Conservation (phyloP, 73 alveolate species). For the Stentor roeselii region DNA sequence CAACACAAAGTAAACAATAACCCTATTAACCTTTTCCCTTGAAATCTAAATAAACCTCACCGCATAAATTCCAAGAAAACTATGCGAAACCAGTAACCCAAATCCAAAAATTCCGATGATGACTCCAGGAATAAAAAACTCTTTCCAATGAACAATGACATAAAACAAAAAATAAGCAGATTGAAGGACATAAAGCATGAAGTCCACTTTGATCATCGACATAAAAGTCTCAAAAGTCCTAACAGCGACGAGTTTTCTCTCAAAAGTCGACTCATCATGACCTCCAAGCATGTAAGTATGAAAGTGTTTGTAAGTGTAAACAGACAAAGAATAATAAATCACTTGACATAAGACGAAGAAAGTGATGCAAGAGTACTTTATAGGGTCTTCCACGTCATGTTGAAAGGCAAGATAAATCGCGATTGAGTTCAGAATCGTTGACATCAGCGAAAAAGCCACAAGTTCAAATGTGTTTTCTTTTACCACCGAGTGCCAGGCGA, state of each 20-base stretch:
- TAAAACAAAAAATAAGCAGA: neutral
- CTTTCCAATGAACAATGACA: neutral
- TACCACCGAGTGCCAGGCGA: conserved; percentile 21
- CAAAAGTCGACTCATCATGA: neutral
- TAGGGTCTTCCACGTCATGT: neutral
- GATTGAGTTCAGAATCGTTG: neutral
- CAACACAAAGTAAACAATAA: neutral
- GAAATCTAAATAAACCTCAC: neutral
- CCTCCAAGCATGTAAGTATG: neutral
- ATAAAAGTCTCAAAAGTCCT: conserved; percentile 9
- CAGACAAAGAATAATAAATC: neutral
- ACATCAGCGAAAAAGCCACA: conserved; percentile 10
- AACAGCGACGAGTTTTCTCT: neutral
- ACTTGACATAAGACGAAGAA: neutral
- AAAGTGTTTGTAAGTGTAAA: neutral
- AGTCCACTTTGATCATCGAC: conserved; percentile 7
- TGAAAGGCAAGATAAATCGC: neutral
- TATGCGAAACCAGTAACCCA: neutral
- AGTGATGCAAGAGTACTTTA: neutral
- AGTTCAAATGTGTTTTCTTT: conserved; percentile 19
- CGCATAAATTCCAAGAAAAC: neutral
- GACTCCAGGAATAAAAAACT: neutral
- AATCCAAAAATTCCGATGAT: neutral
- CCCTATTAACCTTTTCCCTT: neutral
- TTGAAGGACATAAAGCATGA: neutral